Evolutionary conservation across 2,329 filamentous ascomycete species (phyloP).

Genomic region (Phaeomoniella chlamydospora): DNA sequence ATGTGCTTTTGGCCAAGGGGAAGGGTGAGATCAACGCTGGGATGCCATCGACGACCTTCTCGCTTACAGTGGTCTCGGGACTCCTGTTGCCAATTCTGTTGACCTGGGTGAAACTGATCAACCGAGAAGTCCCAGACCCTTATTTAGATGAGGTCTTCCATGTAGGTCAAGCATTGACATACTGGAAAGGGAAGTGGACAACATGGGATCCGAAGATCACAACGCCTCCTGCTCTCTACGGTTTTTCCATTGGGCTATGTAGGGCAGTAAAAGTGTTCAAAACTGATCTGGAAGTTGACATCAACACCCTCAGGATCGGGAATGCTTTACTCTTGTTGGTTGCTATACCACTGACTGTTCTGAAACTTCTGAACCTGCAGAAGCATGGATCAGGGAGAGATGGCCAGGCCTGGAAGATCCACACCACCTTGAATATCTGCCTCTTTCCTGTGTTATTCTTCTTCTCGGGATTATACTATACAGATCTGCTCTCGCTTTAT

Average conservation of each 20-base stretch:
- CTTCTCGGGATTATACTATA: slow-evolving; percentile 92
- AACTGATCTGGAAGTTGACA: not conserved
- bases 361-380: slow-evolving; percentile 36
- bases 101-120: slow-evolving; percentile 20
- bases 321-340: slow-evolving; percentile 21
- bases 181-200: slow-evolving; percentile 58
- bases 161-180: slow-evolving; percentile 78
- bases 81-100: not conserved
- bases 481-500: slow-evolving; percentile 70
- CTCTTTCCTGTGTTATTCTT: slow-evolving; percentile 89
- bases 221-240: slow-evolving; percentile 75
- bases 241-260: slow-evolving; percentile 32
- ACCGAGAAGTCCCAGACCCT: slow-evolving; percentile 35
- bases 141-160: slow-evolving; percentile 47
- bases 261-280: slow-evolving; percentile 10
- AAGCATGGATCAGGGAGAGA: slow-evolving; percentile 14
- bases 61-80: not conserved
- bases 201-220: slow-evolving; percentile 97
- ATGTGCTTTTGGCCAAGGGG: no score
- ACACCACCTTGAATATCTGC: slow-evolving; percentile 31
- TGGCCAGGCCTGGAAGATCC: not conserved
- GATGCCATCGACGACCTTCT: not conserved
- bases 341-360: slow-evolving; percentile 34
- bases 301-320: slow-evolving; percentile 15
- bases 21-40: no score